A percentile compares a stretch with the other conserved stretches of the same genome.
phyloP scores from a whole-genome alignment of 2,329 filamentous ascomycete species.

The Calonectria crousiana region DNA sequence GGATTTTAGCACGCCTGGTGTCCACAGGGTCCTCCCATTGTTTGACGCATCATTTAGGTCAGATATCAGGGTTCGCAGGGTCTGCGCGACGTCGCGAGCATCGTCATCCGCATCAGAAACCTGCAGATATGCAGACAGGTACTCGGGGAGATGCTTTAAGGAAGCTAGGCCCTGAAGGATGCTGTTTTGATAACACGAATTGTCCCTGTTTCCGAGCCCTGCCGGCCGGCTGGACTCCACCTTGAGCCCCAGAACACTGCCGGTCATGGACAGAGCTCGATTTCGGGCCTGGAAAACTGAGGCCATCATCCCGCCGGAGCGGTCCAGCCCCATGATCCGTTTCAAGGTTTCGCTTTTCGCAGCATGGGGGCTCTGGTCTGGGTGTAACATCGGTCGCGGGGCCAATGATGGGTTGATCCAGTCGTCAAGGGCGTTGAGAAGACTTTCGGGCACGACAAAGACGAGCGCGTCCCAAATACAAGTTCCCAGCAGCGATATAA shows the following conservation, averaged over 20 bases:
- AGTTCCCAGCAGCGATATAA: constrained; percentile 48
- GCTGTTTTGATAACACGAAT: constrained; percentile 98
- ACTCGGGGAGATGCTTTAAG: constrained; percentile 75
- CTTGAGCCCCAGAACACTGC: constrained; percentile 55
- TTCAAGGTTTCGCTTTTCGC: constrained; percentile 75
- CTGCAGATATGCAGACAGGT: constrained; percentile 65
- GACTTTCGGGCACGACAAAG: constrained; percentile 64
- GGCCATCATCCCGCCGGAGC: constrained; percentile 64
- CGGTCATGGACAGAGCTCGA: constrained; percentile 67
- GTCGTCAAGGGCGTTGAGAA: constrained; percentile 69
- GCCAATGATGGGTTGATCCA: constrained; percentile 64
- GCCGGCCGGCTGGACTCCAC: constrained; percentile 60
- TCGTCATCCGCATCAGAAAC: constrained; percentile 42
- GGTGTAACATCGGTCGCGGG: constrained; percentile 53
- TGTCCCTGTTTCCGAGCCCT: constrained; percentile 91
- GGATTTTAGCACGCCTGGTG: constrained; percentile 83
- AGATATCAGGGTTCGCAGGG: constrained; percentile 74
- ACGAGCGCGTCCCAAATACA: constrained; percentile 73
- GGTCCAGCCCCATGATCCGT: constrained; percentile 72
- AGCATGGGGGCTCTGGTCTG: constrained; percentile 58
- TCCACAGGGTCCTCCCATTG: constrained; percentile 84
- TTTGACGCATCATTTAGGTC: constrained; percentile 77
- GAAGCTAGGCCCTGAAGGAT: constrained; percentile 88
- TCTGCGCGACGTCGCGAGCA: constrained; percentile 56
- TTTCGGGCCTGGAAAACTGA: constrained; percentile 70